A percentile compares a stretch with the other conserved stretches of the same genome.
Evolutionary conservation across 176 grass and related monocot genomes (phyloP).

Genomic region (Alopecurus myosuroides): DNA sequence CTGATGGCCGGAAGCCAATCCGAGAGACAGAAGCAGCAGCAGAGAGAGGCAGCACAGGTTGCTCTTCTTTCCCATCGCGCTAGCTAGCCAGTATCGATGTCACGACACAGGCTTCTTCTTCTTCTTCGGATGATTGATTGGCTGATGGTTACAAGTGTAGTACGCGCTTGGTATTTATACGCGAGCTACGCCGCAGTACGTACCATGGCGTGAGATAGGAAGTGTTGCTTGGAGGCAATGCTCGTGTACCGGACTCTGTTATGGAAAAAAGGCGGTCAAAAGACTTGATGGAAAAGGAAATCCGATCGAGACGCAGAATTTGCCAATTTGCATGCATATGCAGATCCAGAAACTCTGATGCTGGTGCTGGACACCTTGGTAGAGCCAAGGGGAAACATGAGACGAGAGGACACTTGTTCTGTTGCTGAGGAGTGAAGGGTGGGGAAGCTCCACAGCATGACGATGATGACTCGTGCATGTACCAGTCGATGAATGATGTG

Average conservation of each 20-base stretch:
- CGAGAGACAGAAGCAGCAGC: background rate
- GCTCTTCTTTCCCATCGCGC: background rate
- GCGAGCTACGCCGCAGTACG: background rate
- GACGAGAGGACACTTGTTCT: no score
- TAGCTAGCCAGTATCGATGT: background rate
- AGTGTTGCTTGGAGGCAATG: conserved; percentile 26
- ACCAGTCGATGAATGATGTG: no score
- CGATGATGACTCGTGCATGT: no score
- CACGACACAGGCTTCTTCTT: background rate
- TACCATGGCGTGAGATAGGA: background rate
- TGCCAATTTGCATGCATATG: no score
- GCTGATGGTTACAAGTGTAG: background rate
- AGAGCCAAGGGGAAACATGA: no score
- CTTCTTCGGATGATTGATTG: background rate
- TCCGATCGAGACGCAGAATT: no score
- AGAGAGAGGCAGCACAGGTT: conserved; percentile 17
- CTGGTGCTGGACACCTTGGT: no score
- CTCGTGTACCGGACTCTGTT: conserved; percentile 16
- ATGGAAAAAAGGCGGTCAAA: background rate
- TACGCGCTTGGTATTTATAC: background rate
- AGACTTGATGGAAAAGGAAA: no score
- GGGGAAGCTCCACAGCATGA: no score
- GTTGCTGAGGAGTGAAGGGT: no score
- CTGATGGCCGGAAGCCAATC: conserved; percentile 14
- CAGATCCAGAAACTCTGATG: no score